Evolutionary conservation across 345 rosid species (phyloP).

Genomic region (Turritis glabra): DNA sequence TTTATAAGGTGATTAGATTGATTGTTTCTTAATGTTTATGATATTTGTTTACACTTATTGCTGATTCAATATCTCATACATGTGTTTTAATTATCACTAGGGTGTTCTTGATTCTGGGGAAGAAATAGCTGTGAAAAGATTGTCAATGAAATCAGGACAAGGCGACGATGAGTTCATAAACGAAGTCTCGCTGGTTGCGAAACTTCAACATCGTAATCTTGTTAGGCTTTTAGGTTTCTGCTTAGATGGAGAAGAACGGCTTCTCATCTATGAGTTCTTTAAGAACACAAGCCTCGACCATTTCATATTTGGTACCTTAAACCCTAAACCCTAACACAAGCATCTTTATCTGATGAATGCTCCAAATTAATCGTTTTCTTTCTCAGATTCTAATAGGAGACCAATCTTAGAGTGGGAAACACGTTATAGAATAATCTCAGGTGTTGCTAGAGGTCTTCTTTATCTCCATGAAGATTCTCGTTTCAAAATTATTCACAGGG

Average conservation of each 20-base stretch:
- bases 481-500: slow-evolving; percentile 49
- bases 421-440: slow-evolving; percentile 27
- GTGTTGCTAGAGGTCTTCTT: slow-evolving; percentile 37
- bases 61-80: not conserved
- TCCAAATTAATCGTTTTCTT: not conserved
- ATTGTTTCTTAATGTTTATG: not conserved
- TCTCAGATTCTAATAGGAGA: slow-evolving; percentile 15
- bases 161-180: slow-evolving; percentile 50
- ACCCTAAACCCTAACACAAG: not conserved
- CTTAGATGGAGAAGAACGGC: slow-evolving; percentile 40
- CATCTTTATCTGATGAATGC: not conserved
- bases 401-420: slow-evolving; percentile 26
- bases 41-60: too few relatives aligned
- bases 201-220: slow-evolving; percentile 53
- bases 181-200: slow-evolving; percentile 47
- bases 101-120: slow-evolving; percentile 44
- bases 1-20: slow-evolving; percentile 17
- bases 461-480: slow-evolving; percentile 53
- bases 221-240: slow-evolving; percentile 46
- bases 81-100: slow-evolving; percentile 27
- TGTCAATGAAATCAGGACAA: slow-evolving; percentile 44
- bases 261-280: slow-evolving; percentile 48
- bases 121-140: slow-evolving; percentile 52
- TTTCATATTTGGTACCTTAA: slow-evolving; percentile 38
- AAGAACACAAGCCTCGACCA: slow-evolving; percentile 46